Evolutionary conservation across 768 basidiomycete species (phyloP).

Genomic region (Crucibulum laeve): DNA sequence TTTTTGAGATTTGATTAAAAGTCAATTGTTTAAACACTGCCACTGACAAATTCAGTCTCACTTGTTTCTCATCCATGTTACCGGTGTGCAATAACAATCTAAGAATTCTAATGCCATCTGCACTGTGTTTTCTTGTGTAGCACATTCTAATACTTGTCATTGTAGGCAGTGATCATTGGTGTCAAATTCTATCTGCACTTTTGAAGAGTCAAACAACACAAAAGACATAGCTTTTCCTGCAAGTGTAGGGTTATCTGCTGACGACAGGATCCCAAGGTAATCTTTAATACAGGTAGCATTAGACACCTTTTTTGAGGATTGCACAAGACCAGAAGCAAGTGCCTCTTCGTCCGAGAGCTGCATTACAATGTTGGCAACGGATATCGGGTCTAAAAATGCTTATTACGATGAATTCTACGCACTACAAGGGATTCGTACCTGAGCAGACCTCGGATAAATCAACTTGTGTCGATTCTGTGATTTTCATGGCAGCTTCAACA

Average conservation of each 20-base stretch:
- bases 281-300: constrained; percentile 65
- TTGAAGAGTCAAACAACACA: constrained; percentile 64
- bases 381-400: constrained; percentile 50
- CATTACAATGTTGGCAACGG: constrained; percentile 58
- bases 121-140: constrained; percentile 79
- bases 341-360: constrained; percentile 60
- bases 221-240: constrained; percentile 68
- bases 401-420: background rate
- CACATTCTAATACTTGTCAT: constrained; percentile 67
- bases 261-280: constrained; percentile 76
- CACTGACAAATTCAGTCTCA: constrained; percentile 25
- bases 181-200: constrained; percentile 79
- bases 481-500: constrained; percentile 64
- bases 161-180: constrained; percentile 64
- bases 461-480: constrained; percentile 62
- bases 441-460: constrained; percentile 59
- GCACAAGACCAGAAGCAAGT: constrained; percentile 59
- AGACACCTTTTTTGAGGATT: constrained; percentile 51
- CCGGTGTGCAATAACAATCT: constrained; percentile 75
- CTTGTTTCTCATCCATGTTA: constrained; percentile 95
- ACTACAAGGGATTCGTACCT: constrained; percentile 32
- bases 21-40: background rate
- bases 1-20: constrained; percentile 72
- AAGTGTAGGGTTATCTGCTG: constrained; percentile 78
- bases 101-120: constrained; percentile 78